Percentiles rank a stretch among this genome's conserved stretches.
These are phyloP conservation scores for Colletotrichum sp. DNA, from an alignment of 2,329 filamentous ascomycete genomes.

Conservation along the genomic window DNA sequence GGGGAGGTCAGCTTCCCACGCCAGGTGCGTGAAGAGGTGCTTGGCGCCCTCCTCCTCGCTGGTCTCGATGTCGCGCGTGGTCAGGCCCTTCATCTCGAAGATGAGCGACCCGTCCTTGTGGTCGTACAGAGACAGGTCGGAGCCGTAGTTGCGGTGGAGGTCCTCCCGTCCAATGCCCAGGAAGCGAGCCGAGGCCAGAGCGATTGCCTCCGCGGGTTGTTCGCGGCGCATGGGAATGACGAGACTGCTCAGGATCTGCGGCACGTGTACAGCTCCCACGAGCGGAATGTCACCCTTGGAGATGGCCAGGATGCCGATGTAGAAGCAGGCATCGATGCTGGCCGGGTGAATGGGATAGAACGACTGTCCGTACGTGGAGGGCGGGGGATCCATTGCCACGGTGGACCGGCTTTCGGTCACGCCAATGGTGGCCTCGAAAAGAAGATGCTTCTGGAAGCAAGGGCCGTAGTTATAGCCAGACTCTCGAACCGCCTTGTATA, in stretches of 20 bases:
- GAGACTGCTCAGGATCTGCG: background rate
- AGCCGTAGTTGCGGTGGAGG: constrained; percentile 1
- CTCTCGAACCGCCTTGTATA: background rate
- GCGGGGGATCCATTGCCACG: background rate
- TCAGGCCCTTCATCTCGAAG: constrained; percentile 25
- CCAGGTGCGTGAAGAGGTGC: no score
- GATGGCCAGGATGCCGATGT: constrained; percentile 19
- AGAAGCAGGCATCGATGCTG: background rate
- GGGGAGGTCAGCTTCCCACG: no score
- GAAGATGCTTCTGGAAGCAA: background rate
- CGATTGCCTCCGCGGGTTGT: background rate
- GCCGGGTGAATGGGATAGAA: background rate
- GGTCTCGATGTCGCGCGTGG: no score
- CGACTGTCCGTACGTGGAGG: background rate
- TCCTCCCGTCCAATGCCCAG: constrained; percentile 21
- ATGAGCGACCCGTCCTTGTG: constrained; percentile 22
- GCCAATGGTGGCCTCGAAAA: background rate
- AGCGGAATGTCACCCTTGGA: constrained; percentile 19
- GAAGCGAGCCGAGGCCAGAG: background rate
- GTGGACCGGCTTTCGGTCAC: background rate
- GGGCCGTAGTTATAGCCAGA: background rate
- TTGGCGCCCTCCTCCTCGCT: no score
- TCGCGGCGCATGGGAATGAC: background rate
- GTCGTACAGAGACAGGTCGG: constrained; percentile 19
- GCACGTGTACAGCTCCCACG: background rate